phyloP scores from a whole-genome alignment of 2,329 filamentous ascomycete species.

The Pseudofabraea citricarpa region DNA sequence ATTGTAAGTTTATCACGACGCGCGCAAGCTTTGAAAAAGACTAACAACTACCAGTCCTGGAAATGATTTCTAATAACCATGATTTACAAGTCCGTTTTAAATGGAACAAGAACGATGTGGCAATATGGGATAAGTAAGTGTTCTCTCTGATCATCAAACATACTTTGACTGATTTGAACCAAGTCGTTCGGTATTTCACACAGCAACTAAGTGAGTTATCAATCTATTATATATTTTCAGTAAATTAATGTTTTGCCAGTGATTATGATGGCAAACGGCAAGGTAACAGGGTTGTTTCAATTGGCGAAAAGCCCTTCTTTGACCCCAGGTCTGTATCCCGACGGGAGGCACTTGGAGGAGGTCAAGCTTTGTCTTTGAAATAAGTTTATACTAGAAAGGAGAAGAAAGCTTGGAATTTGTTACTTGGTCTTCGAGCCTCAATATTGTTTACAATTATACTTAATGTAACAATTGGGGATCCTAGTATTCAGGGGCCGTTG shows the following conservation, averaged over 20 bases:
- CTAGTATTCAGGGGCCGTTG: too few species aligned
- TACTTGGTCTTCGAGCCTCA: too few species aligned
- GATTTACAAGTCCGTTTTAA: constrained; percentile 51
- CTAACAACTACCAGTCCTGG: constrained; percentile 28
- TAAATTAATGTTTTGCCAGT: too few species aligned
- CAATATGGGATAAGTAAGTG: constrained; percentile 59
- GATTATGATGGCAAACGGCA: constrained; percentile 49
- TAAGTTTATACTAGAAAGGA: too few species aligned
- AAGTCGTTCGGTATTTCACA: constrained; percentile 37
- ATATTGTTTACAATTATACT: too few species aligned
- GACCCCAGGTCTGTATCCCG: constrained; percentile 39
- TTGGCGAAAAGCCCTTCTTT: constrained; percentile 42
- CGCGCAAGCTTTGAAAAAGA: too few species aligned
- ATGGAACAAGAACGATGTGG: constrained; percentile 48
- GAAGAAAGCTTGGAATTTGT: too few species aligned
- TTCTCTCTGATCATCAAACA: constrained; percentile 25
- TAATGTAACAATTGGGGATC: too few species aligned
- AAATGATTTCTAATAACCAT: constrained; percentile 48
- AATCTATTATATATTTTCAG: too few species aligned
- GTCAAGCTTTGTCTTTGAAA: too few species aligned
- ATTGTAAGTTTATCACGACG: constrained; percentile 11
- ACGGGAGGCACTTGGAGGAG: constrained; percentile 32
- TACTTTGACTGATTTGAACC: too few species aligned
- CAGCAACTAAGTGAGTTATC: too few species aligned
- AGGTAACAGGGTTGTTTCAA: constrained; percentile 40